Base-by-base conservation (phyloP, 441 rosid genomes). In the Populus hybrid region DNA sequence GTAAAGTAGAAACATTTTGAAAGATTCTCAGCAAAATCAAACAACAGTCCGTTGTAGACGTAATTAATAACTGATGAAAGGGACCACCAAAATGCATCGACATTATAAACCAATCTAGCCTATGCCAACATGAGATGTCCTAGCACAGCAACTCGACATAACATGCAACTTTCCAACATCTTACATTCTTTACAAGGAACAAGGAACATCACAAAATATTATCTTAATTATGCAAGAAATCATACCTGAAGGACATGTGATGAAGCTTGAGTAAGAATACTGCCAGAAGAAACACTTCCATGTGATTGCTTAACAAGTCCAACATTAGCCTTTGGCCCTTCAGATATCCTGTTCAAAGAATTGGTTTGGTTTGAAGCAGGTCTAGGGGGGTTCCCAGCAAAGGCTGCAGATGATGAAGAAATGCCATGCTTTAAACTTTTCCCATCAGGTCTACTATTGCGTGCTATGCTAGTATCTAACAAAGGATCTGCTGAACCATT, bases 201-300 rank as follows among this genome's bases (percentile, higher is more conserved):
- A 11, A 59, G 5, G 59, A 2, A 50, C 5, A 35, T 6, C 11
- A 6, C 42, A 28, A 10, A 6, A 35, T 73, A 32, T 10, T 28
- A 46, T 63, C 46, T 69, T 32, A 65, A 42, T 10, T 24, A 68
- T 64, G 5, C 20, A 71, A 74, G 40, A 69, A 67, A 67, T 36
- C 9, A 34, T 79, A 92, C 98, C 99, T 90, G 90, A 75, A 75
- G 73, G 65, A 80, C 61, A 14, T 66, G 85, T 53, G 89, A 82
- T 20, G 92, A 77, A 36, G 86, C 84, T 28, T 92, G 69, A 74
- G 42, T 36, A 69, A 84, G 78, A 71, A 78, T 75, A 81, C 82
- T 79, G 76, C 80, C 84, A 23, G 92, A 82, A 72, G 91, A 81
- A 71, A 76, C 76, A 81, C 84, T 83, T 80, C 83, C 92, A 69